Evolutionary conservation across 2,329 filamentous ascomycete genomes (phyloP), one percentile per base, ranked within the genome.

Genomic region (Clonostachys byssicola): DNA sequence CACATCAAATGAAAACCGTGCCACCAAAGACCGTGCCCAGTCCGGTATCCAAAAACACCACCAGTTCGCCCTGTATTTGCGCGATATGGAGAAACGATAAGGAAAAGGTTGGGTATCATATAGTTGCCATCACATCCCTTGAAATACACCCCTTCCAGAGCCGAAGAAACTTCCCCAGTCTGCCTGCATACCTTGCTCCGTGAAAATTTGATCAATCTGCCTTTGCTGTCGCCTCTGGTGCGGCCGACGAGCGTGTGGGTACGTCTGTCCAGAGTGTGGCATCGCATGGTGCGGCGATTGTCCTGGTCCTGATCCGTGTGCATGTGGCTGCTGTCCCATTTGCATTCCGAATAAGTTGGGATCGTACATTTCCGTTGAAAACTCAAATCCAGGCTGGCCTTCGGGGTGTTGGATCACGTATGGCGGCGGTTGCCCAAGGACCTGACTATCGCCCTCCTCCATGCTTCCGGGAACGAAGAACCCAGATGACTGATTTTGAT

Each of bases 401-500:
- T 66, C 62, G 41, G 55, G 56, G 59, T 55, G 70, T 60, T 84
- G 80, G 66, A 87, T 78, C 54, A 90, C 71, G 58, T 89, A 92
- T 36, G 85, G 81, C 14, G 86, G 85, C 36, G 89, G 73, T 2
- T 86, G 81, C 0, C 82, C 84, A 49, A 89, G 81, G 12, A 91
- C 72, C 52, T 90, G 86, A 16, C 85, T 86, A 57, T 91, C 87
- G 44, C 88, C 79, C 46, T 86, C 84, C 52, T 85, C 83, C 51
- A 79, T 77, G 6, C 77, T 62, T 17, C 68, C 70, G 4, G 75
- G 70, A 50, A 80, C 71, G 60, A 75, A 80, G 52, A 78, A 78
- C 43, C 72, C 69, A 48, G 68, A 60, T 30, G 70, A 65, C 45
- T 62, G 58, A 8, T 52, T 51, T 14, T 62, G 62, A 7, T 63